Conservation (phyloP, 2,329 filamentous ascomycete species). For the Geosmithia putterillii region DNA sequence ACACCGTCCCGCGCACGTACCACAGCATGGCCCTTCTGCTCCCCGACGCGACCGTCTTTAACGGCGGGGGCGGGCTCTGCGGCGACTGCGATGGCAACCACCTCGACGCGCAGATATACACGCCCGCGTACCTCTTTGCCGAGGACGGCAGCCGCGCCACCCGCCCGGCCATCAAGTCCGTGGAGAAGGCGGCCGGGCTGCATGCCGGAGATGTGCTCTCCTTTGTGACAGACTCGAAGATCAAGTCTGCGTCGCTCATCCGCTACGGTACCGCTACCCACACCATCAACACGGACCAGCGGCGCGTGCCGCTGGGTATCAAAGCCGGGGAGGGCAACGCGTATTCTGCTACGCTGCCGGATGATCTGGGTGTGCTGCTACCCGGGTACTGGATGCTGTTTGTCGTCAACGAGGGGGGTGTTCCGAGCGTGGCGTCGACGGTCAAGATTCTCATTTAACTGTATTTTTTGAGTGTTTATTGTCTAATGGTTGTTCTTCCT, state of each 20-base stretch:
- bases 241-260: conserved; percentile 22
- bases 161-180: conserved; percentile 27
- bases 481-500: too few relatives aligned
- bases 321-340: not conserved
- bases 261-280: conserved; percentile 38
- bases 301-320: conserved; percentile 31
- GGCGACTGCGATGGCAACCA: conserved; percentile 13
- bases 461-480: too few relatives aligned
- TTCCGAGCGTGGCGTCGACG: not conserved
- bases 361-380: not conserved
- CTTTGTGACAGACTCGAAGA: conserved; percentile 10
- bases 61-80: conserved; percentile 39
- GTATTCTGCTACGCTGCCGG: not conserved
- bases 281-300: conserved; percentile 45
- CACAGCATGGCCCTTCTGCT: conserved; percentile 36
- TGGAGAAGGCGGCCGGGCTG: conserved; percentile 13
- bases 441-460: not conserved
- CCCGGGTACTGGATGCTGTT: conserved; percentile 1
- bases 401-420: not conserved
- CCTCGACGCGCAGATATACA: conserved; percentile 22
- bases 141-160: conserved; percentile 22
- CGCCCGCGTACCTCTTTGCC: conserved; percentile 41
- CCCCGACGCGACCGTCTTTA: conserved; percentile 35
- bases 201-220: conserved; percentile 2
- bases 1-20: conserved; percentile 31